Evolutionary conservation across 805 yeast genomes (phyloP).

Genomic region (Barnettozyma botsteinii): DNA sequence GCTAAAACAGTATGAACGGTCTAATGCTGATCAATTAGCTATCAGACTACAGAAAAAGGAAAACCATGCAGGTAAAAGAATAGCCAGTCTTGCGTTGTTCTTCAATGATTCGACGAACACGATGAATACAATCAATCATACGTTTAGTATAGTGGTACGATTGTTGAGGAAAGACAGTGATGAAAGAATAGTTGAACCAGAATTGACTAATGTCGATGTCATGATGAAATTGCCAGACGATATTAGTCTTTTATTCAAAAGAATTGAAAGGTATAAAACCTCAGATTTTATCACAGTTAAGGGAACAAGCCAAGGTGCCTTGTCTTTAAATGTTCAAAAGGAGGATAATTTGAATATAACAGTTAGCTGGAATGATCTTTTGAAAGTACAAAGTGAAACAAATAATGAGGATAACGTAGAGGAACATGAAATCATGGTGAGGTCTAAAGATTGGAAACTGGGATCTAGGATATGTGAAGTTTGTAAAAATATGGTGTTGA

Average conservation of each 20-base stretch:
- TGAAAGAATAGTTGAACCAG: slow-evolving; percentile 56
- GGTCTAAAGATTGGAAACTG: slow-evolving; percentile 61
- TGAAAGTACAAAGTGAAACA: slow-evolving; percentile 36
- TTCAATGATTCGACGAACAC: slow-evolving; percentile 41
- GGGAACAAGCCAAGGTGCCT: slow-evolving; percentile 43
- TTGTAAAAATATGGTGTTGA: slow-evolving; percentile 55
- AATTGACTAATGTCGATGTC: slow-evolving; percentile 46
- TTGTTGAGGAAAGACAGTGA: slow-evolving; percentile 51
- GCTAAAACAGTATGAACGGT: slow-evolving; percentile 47
- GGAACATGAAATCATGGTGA: slow-evolving; percentile 44
- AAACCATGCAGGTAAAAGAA: slow-evolving; percentile 28
- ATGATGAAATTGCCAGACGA: slow-evolving; percentile 45
- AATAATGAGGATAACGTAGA: slow-evolving; percentile 25
- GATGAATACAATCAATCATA: slow-evolving; percentile 49
- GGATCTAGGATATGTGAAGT: slow-evolving; percentile 56
- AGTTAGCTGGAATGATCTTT: slow-evolving; percentile 52
- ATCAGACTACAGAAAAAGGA: slow-evolving; percentile 41
- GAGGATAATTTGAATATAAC: slow-evolving; percentile 46
- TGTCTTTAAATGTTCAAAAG: slow-evolving; percentile 49
- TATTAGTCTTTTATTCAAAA: slow-evolving; percentile 46
- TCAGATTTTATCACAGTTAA: slow-evolving; percentile 45
- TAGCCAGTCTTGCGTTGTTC: slow-evolving; percentile 49
- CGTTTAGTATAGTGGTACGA: slow-evolving; percentile 67
- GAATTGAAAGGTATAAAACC: slow-evolving; percentile 61
- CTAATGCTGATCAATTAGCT: slow-evolving; percentile 44